These are phyloP conservation scores for Solanum hybrid DNA, from an alignment of 305 asterid species.

Conservation along the genomic window DNA sequence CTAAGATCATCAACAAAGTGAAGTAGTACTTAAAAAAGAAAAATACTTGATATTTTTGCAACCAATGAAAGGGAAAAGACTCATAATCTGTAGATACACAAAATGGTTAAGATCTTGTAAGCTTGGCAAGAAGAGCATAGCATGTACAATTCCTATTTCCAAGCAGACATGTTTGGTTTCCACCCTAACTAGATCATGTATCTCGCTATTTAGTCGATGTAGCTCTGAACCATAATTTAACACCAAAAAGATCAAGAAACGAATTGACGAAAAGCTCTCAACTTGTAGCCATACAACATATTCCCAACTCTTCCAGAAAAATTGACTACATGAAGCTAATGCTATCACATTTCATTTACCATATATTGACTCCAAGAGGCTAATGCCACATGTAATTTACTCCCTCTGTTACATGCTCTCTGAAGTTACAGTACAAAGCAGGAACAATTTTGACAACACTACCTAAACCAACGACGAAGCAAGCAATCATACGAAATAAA, in stretches of 20 bases:
- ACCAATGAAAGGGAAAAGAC: neutral
- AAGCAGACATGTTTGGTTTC: neutral
- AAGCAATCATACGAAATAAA: neutral
- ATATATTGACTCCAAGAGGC: neutral
- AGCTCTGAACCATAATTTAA: neutral
- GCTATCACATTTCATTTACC: neutral
- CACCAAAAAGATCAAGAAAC: neutral
- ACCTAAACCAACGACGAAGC: neutral
- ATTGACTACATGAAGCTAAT: neutral
- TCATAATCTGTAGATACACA: neutral
- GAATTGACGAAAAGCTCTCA: neutral
- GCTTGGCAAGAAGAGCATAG: neutral
- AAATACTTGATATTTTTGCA: neutral
- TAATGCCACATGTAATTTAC: neutral
- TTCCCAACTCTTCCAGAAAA: neutral
- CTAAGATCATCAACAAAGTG: neutral
- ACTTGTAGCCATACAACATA: neutral
- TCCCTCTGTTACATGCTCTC: neutral
- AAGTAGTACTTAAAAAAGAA: neutral
- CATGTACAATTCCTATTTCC: neutral
- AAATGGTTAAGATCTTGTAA: neutral
- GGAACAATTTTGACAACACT: neutral
- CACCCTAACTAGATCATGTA: neutral
- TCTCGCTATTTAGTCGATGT: neutral
- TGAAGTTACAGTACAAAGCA: neutral